Percentiles rank a stretch among this genome's conserved stretches.
Evolutionary conservation across 2,329 filamentous ascomycete genomes (phyloP).

Genomic region (Ophiostoma ips): DNA sequence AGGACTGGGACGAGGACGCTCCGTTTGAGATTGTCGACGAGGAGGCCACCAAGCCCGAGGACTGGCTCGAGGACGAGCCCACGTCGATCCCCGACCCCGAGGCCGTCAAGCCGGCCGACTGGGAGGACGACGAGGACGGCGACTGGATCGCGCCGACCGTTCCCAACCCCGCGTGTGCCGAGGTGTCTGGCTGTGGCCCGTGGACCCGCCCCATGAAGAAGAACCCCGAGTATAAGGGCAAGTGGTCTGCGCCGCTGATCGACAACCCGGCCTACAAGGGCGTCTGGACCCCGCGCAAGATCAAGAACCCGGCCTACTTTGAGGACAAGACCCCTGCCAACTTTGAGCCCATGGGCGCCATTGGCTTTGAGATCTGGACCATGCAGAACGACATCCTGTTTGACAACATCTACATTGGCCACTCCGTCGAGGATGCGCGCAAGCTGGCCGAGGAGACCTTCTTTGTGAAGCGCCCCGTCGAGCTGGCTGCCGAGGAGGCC

Average conservation of each 20-base stretch:
- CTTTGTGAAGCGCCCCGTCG: slow-evolving; percentile 70
- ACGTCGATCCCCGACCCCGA: slow-evolving; percentile 77
- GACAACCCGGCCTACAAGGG: slow-evolving; percentile 99
- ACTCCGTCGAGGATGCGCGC: slow-evolving; percentile 85
- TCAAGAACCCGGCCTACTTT: slow-evolving; percentile 88
- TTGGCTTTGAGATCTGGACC: slow-evolving; percentile 99
- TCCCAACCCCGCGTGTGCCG: slow-evolving; percentile 89
- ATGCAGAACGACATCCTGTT: slow-evolving; percentile 99
- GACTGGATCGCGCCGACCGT: slow-evolving; percentile 89
- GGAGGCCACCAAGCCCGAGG: slow-evolving; percentile 78
- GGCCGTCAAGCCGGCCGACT: slow-evolving; percentile 94
- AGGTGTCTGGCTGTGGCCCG: slow-evolving; percentile 82
- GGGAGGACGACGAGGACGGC: slow-evolving; percentile 98
- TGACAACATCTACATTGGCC: slow-evolving; percentile 99
- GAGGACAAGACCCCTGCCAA: slow-evolving; percentile 95
- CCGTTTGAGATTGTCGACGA: slow-evolving; percentile 93
- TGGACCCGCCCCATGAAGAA: slow-evolving; percentile 87
- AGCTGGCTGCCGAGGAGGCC: slow-evolving; percentile 67
- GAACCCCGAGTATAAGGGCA: slow-evolving; percentile 98
- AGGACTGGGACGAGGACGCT: slow-evolving; percentile 98
- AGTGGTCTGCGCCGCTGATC: slow-evolving; percentile 84
- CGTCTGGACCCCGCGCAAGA: slow-evolving; percentile 85
- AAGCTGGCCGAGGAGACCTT: slow-evolving; percentile 83
- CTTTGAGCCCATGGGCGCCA: slow-evolving; percentile 96
- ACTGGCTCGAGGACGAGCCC: slow-evolving; percentile 91